Percentiles rank a stretch among this genome's conserved stretches.
phyloP scores from a whole-genome alignment of 2,329 filamentous ascomycete species.

The Zopfia rhizophila region DNA sequence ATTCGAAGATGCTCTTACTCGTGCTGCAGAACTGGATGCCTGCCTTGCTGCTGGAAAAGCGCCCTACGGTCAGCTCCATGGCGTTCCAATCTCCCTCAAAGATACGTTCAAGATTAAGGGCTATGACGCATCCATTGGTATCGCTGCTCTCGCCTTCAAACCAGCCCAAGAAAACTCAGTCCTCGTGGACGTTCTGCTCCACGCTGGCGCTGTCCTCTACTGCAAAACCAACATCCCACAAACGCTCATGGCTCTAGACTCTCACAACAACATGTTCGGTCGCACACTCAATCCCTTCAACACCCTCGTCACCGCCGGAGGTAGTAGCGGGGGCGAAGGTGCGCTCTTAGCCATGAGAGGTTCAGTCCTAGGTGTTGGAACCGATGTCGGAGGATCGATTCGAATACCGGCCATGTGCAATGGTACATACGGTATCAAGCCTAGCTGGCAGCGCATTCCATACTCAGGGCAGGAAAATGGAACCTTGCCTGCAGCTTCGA shows the following conservation, averaged over 20 bases:
- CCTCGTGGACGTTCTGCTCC: conserved; percentile 57
- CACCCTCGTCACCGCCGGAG: conserved; percentile 60
- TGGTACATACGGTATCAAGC: conserved; percentile 61
- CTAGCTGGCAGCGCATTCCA: conserved; percentile 59
- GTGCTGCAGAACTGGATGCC: conserved; percentile 51
- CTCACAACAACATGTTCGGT: conserved; percentile 62
- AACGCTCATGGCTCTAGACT: conserved; percentile 63
- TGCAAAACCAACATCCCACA: conserved; percentile 67
- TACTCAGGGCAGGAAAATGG: conserved; percentile 64
- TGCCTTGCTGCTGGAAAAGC: conserved; percentile 51
- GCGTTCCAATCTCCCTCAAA: conserved; percentile 60
- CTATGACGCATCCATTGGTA: conserved; percentile 56
- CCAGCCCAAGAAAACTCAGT: conserved; percentile 51
- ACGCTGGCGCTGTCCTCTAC: conserved; percentile 60
- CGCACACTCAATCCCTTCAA: conserved; percentile 62
- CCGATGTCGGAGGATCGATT: conserved; percentile 65
- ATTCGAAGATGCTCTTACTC: conserved; percentile 46
- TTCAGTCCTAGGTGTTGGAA: conserved; percentile 62
- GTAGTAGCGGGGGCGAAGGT: conserved; percentile 64
- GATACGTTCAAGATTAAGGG: conserved; percentile 62
- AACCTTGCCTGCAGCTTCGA: conserved; percentile 57
- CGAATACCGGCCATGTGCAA: conserved; percentile 63
- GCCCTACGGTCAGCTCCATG: conserved; percentile 58
- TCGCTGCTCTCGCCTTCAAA: conserved; percentile 56
- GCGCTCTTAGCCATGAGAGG: conserved; percentile 62